Conservation (phyloP, 176 grass and related monocot genomes). For the Lolium perenne region DNA sequence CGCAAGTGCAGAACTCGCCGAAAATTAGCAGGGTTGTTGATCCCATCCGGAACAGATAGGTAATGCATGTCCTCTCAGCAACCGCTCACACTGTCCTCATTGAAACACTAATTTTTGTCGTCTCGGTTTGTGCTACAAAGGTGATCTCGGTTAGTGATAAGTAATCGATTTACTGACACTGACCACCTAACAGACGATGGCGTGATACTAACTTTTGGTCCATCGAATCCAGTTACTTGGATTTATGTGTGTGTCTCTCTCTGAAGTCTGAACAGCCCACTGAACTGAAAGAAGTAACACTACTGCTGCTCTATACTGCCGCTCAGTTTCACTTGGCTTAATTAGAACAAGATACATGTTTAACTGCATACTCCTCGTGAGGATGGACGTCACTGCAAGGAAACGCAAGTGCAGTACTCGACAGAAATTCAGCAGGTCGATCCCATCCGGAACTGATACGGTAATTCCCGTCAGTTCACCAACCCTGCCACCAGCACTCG, state of each 20-base stretch:
- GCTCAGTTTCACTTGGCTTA: not conserved
- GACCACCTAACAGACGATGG: not conserved
- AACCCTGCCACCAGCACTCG: not conserved
- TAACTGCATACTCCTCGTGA: not conserved
- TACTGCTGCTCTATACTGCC: too few species aligned
- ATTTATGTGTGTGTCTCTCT: not conserved
- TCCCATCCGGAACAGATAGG: not conserved
- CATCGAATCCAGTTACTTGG: not conserved
- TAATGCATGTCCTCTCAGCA: not conserved
- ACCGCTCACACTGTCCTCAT: not conserved
- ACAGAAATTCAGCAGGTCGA: not conserved
- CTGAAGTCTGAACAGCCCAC: not conserved
- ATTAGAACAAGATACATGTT: not conserved
- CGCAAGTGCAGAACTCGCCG: not conserved
- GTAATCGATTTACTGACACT: not conserved
- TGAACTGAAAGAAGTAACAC: not conserved
- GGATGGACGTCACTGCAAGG: not conserved
- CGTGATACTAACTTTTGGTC: not conserved
- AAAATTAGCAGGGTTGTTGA: not conserved
- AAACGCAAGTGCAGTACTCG: not conserved
- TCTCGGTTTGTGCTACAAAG: not conserved
- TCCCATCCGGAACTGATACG: not conserved
- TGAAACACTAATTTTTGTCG: not conserved
- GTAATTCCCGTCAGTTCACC: not conserved
- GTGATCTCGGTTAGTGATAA: not conserved